Percentiles rank a stretch among this genome's conserved stretches.
These are phyloP conservation scores for Blumeriella jaapii DNA, from an alignment of 2,329 filamentous ascomycete species.

Conservation along the genomic window DNA sequence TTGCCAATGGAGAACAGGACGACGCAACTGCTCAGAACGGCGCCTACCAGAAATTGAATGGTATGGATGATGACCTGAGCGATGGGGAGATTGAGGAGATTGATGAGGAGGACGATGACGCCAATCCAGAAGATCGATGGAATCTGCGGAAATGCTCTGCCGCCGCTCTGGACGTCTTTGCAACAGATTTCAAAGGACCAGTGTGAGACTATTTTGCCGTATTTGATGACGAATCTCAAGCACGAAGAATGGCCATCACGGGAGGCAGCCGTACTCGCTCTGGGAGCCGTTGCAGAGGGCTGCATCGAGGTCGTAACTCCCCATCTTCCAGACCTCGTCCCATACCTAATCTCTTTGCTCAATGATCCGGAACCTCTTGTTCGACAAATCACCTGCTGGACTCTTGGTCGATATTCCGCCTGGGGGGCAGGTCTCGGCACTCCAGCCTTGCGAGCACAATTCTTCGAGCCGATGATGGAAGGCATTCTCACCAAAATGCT, in stretches of 20 bases:
- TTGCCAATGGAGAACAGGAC: constrained; percentile 33
- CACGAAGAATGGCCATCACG: constrained; percentile 85
- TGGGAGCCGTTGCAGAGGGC: constrained; percentile 90
- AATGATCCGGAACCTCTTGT: constrained; percentile 82
- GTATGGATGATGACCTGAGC: constrained; percentile 54
- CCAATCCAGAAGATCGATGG: constrained; percentile 84
- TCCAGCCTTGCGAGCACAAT: constrained; percentile 56
- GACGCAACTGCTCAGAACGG: constrained; percentile 42
- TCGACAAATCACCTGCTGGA: constrained; percentile 96
- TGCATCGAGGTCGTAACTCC: constrained; percentile 84
- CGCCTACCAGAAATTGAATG: constrained; percentile 39
- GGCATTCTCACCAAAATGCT: constrained; percentile 91
- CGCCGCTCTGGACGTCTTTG: constrained; percentile 87
- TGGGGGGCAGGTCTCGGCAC: constrained; percentile 76
- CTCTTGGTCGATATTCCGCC: constrained; percentile 79
- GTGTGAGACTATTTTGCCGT: constrained; percentile 90
- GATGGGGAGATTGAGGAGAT: constrained; percentile 78
- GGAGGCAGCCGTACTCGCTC: constrained; percentile 85
- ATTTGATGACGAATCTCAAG: constrained; percentile 78
- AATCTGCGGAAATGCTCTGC: constrained; percentile 95
- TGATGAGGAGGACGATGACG: constrained; percentile 58
- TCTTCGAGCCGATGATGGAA: constrained; percentile 94
- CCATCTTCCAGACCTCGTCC: constrained; percentile 80
- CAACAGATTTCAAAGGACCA: constrained; percentile 73
- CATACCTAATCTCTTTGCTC: constrained; percentile 78